Base-by-base conservation (phyloP, 352 stramenopile species). In the Globisporangium orthogonon region DNA sequence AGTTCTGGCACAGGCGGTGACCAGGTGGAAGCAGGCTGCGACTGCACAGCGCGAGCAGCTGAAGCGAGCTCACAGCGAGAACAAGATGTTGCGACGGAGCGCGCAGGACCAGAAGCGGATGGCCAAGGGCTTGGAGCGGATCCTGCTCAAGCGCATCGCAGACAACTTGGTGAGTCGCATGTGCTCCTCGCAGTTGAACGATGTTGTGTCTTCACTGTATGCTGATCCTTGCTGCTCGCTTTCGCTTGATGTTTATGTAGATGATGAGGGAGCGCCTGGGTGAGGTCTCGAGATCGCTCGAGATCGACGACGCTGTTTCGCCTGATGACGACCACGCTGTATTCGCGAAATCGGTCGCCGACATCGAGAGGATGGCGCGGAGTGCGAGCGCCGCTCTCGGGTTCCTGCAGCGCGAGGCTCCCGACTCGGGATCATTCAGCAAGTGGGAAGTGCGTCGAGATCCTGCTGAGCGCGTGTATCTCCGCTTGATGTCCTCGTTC, bases 91-190 rank as follows among this genome's bases (percentile, higher is more conserved):
- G 28, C 40, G 49, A 4, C 43, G 43, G 18, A 18, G 23, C 1
- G 35, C 54, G 37, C 51, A 67, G 14, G 54, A 66, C 13, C 66
- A 70, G 46, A 48, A 70, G 9, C 55, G 43, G 17, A 48, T 70
- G 40, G 66, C 66, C 4, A 61, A 59, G 15, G 65, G 56, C 18
- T 53, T 73, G 33, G 53, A 70, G 56, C 56, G 60, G 48, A 58
- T 67, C 46, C 49, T 73, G 6, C 52, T 45, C 17, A 67, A 67
- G 33, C 54, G 62, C 31, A 30, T 48, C 7, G 17, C 18, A 10
- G 11, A 48, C 18, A 48, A 23, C 17, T 5, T 29, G 43, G 43
- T 48, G 43, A 17, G 43, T 48, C 35, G 35, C 9, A 9, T 7
- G n/a, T 11, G 14, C 6, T 47, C 11, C 2, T 28, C n/a, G 15